A percentile compares a stretch with the other conserved stretches of the same genome.
These are phyloP conservation scores for Paraphaeosphaeria sporulosa DNA, from an alignment of 2,329 filamentous ascomycete species.

Conservation along the genomic window DNA sequence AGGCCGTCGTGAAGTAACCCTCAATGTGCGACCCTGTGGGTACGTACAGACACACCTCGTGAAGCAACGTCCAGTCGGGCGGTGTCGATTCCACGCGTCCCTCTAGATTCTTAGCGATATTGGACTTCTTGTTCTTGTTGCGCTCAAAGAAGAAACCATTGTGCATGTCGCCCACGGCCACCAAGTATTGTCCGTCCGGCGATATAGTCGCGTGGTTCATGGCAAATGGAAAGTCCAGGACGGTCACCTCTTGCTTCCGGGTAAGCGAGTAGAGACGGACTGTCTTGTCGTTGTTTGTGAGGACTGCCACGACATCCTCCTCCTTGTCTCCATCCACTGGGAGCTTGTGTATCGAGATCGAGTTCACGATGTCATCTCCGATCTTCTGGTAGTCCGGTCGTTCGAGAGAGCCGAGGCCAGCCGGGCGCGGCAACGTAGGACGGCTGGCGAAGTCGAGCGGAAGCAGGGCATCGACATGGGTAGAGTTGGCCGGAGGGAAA, in stretches of 20 bases:
- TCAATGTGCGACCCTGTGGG: constrained; percentile 47
- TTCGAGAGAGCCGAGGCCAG: constrained; percentile 47
- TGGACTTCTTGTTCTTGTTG: constrained; percentile 42
- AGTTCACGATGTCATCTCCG: constrained; percentile 71
- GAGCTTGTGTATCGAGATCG: constrained; percentile 68
- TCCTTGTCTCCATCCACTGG: constrained; percentile 50
- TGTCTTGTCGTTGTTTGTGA: constrained; percentile 91
- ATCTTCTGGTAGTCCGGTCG: constrained; percentile 64
- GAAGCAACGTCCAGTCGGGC: constrained; percentile 52
- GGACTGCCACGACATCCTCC: constrained; percentile 72
- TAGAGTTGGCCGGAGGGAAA: constrained; percentile 49
- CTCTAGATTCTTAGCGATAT: constrained; percentile 32
- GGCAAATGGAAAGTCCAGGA: constrained; percentile 78
- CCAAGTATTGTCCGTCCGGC: constrained; percentile 80
- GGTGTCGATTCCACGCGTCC: constrained; percentile 29
- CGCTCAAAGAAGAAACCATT: constrained; percentile 83
- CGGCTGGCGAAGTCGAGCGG: constrained; percentile 58
- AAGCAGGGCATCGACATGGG: constrained; percentile 65
- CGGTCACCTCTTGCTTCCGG: constrained; percentile 71
- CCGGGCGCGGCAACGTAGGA: constrained; percentile 36
- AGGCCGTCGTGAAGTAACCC: constrained; percentile 79
- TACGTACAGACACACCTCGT: constrained; percentile 52
- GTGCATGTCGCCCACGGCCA: constrained; percentile 87
- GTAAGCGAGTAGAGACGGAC: constrained; percentile 83
- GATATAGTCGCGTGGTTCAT: constrained; percentile 97